These are phyloP conservation scores for Pelargonium australe DNA, from an alignment of 441 rosid genomes.

Conservation along the genomic window DNA sequence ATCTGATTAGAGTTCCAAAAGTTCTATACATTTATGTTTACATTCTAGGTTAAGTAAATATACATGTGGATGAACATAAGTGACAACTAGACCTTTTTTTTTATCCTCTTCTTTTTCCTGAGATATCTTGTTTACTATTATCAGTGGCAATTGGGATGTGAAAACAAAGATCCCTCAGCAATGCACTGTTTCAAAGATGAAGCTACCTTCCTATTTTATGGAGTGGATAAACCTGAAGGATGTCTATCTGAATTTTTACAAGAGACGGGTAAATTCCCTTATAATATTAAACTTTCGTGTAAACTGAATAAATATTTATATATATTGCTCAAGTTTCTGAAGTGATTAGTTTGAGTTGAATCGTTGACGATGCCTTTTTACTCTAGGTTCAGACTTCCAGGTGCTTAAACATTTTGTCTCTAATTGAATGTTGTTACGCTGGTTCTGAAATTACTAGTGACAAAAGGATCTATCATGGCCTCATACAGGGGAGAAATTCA, in stretches of 20 bases:
- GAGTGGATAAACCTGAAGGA: slow-evolving; percentile 95
- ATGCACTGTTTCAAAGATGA: slow-evolving; percentile 57
- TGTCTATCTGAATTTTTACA: slow-evolving; percentile 65
- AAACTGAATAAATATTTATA: not conserved
- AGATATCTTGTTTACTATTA: slow-evolving; percentile 19
- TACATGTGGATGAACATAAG: not conserved
- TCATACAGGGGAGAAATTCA: no score
- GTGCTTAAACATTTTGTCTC: not conserved
- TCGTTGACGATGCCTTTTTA: no score
- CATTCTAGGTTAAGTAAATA: not conserved
- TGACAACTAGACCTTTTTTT: not conserved
- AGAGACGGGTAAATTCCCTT: slow-evolving; percentile 34
- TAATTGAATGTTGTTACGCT: not conserved
- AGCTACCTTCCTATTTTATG: slow-evolving; percentile 71
- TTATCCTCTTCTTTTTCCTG: slow-evolving; percentile 7
- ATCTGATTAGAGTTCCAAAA: no score
- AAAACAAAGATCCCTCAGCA: slow-evolving; percentile 85
- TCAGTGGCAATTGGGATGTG: slow-evolving; percentile 95
- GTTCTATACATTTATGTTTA: not conserved
- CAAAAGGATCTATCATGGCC: no score
- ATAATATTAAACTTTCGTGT: not conserved
- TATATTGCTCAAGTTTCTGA: not conserved
- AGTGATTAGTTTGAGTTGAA: not conserved
- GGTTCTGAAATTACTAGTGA: not conserved
- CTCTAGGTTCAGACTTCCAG: no score